Conservation (phyloP, 768 basidiomycete genomes). For the Serendipita sp. region DNA sequence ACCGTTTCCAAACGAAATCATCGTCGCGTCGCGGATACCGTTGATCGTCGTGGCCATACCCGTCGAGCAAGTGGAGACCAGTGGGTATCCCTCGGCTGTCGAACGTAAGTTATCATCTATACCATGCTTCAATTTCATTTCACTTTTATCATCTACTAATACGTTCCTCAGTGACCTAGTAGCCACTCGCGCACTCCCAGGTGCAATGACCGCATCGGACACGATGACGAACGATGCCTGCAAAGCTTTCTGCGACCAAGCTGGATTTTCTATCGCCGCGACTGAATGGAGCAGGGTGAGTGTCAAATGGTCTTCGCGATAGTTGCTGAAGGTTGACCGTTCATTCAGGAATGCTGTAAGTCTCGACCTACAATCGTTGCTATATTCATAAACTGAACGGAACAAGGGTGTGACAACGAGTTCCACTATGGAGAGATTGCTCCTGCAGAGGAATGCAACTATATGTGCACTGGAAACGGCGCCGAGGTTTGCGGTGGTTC, state of each 20-base stretch:
- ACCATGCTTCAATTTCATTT: neutral
- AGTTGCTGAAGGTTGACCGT: too few species aligned
- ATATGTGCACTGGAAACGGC: slow-evolving; percentile 7
- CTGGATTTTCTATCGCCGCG: neutral
- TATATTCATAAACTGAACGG: too few species aligned
- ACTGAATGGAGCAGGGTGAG: slow-evolving; percentile 2
- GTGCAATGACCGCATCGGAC: neutral
- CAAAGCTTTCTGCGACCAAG: neutral
- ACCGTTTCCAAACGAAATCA: neutral
- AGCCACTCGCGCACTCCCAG: neutral
- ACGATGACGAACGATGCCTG: slow-evolving; percentile 3
- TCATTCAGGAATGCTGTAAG: too few species aligned
- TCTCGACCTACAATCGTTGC: too few species aligned
- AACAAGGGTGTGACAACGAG: neutral
- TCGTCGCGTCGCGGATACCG: neutral
- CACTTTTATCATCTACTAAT: too few species aligned
- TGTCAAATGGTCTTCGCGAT: neutral
- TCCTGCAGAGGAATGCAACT: neutral
- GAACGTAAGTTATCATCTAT: neutral
- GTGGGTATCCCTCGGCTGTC: neutral
- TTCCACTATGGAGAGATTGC: neutral
- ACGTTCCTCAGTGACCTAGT: neutral
- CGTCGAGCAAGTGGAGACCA: neutral
- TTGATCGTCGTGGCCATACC: neutral
- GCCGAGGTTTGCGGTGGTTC: slow-evolving; percentile 5